phyloP scores from a whole-genome alignment of 2,329 filamentous ascomycete genomes.

The Huntiella savannae region DNA sequence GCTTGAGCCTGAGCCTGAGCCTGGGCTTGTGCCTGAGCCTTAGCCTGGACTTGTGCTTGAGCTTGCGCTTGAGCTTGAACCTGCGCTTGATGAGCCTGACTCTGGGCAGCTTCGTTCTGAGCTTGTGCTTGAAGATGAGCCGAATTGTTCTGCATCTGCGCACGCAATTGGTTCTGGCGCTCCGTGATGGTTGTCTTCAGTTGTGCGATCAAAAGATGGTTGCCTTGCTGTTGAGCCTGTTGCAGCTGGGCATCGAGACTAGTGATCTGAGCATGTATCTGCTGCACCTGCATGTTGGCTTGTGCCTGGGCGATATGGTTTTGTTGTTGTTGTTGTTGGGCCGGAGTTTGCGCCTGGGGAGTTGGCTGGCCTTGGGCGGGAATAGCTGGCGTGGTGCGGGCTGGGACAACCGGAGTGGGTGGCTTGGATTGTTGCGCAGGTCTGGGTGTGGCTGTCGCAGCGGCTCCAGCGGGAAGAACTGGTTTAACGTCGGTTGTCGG shows the following conservation, averaged over 20 bases:
- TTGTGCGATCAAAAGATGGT: too few relatives aligned
- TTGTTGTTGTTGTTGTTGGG: slow-evolving; percentile 15
- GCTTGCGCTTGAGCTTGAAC: slow-evolving; percentile 12
- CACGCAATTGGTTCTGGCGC: slow-evolving; percentile 1
- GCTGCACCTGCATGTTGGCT: slow-evolving; percentile 13
- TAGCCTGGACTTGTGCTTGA: slow-evolving; percentile 13
- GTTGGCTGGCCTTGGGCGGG: slow-evolving; percentile 12
- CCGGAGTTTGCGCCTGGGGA: slow-evolving; percentile 3
- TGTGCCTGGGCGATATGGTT: slow-evolving; percentile 17
- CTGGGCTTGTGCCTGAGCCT: slow-evolving; percentile 11
- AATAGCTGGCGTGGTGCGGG: slow-evolving; percentile 10
- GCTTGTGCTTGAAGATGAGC: slow-evolving; percentile 6
- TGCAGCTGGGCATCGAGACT: slow-evolving; percentile 15
- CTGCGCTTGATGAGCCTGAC: slow-evolving; percentile 12
- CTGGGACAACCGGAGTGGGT: slow-evolving; percentile 6
- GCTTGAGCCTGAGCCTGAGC: slow-evolving; percentile 14
- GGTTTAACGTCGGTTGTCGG: slow-evolving; percentile 7
- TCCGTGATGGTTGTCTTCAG: too few relatives aligned
- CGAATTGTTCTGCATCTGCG: slow-evolving; percentile 13
- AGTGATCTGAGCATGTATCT: slow-evolving; percentile 13
- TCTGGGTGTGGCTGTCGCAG: slow-evolving; percentile 6
- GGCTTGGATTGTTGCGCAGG: slow-evolving; percentile 5
- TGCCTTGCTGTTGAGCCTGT: slow-evolving; percentile 11
- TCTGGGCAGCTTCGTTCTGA: slow-evolving; percentile 12
- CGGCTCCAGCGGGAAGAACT: slow-evolving; percentile 3